Evolutionary conservation across 2,329 filamentous ascomycete species (phyloP).

Genomic region (Penicillium sp.): DNA sequence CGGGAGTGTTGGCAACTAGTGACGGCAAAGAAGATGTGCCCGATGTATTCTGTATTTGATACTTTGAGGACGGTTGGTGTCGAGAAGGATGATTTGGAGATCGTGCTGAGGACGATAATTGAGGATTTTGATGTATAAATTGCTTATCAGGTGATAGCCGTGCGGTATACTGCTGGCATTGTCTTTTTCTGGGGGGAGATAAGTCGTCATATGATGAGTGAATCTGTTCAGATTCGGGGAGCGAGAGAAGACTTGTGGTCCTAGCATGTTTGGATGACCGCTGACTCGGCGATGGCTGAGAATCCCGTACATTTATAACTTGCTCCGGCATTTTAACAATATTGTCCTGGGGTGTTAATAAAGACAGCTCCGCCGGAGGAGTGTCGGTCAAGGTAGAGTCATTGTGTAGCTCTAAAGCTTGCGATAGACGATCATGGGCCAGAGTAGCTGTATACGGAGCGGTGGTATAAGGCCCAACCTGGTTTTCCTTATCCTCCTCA

Average conservation of each 20-base stretch:
- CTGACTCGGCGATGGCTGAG: constrained; percentile 29
- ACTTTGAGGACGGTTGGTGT: not conserved
- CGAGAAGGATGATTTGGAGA: constrained; percentile 22
- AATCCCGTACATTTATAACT: constrained; percentile 32
- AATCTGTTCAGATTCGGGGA: constrained; percentile 7
- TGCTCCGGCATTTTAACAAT: constrained; percentile 25
- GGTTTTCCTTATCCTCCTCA: constrained; percentile 48
- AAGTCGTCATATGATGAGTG: constrained; percentile 10
- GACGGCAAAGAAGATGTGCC: constrained; percentile 38
- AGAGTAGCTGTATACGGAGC: constrained; percentile 27
- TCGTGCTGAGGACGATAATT: constrained; percentile 18
- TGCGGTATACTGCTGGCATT: not conserved
- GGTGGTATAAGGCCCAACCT: constrained; percentile 25
- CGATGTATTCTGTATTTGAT: constrained; percentile 4
- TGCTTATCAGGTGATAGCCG: constrained; percentile 8
- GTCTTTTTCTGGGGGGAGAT: constrained; percentile 8
- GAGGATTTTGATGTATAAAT: not conserved
- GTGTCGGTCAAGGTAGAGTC: constrained; percentile 16
- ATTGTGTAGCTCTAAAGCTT: constrained; percentile 29
- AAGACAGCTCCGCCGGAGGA: constrained; percentile 4
- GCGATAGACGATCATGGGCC: constrained; percentile 38
- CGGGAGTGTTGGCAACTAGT: constrained; percentile 37
- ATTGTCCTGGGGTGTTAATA: constrained; percentile 1
- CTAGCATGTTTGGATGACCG: not conserved
- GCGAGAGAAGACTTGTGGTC: constrained; percentile 7